phyloP scores from a whole-genome alignment of 768 basidiomycete genomes.

The Termitomyces sp. region DNA sequence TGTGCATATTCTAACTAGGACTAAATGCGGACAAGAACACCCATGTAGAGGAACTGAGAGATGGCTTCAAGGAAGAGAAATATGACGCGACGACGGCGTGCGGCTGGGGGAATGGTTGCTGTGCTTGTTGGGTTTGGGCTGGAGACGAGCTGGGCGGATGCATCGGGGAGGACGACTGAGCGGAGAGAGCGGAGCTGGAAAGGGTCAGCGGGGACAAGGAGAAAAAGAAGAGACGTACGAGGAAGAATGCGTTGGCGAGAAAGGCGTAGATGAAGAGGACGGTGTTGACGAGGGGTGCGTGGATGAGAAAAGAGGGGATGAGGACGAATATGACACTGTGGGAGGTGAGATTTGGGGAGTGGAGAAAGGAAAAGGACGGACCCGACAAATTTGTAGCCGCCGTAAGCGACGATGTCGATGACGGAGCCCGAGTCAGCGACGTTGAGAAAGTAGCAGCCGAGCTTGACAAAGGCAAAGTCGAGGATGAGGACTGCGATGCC shows the following conservation, averaged over 20 bases:
- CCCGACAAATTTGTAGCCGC: conserved; percentile 98
- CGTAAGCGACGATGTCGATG: conserved; percentile 85
- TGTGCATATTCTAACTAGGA: neutral
- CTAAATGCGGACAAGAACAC: conserved; percentile 59
- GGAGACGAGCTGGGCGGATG: conserved; percentile 34
- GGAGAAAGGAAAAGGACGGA: conserved; percentile 28
- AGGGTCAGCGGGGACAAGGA: neutral
- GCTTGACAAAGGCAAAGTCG: conserved; percentile 85
- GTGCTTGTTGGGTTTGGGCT: conserved; percentile 39
- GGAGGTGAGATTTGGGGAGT: neutral
- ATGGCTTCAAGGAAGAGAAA: conserved; percentile 88
- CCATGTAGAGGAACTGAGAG: conserved; percentile 83
- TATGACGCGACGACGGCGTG: conserved; percentile 76
- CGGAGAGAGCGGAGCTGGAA: conserved; percentile 85
- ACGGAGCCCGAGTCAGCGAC: conserved; percentile 70
- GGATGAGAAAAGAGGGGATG: conserved; percentile 60
- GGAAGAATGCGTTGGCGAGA: conserved; percentile 88
- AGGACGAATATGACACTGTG: conserved; percentile 79
- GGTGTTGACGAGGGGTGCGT: conserved; percentile 59
- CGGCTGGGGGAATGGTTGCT: conserved; percentile 68
- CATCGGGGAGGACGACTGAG: conserved; percentile 65
- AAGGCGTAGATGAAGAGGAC: conserved; percentile 81
- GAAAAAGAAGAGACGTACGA: conserved; percentile 44
- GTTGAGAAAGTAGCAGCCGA: conserved; percentile 91
- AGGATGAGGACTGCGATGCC: conserved; percentile 80